Percentiles rank a stretch among this genome's conserved stretches.
These are phyloP conservation scores for Withania somnifera DNA, from an alignment of 305 asterid species.

Conservation along the genomic window DNA sequence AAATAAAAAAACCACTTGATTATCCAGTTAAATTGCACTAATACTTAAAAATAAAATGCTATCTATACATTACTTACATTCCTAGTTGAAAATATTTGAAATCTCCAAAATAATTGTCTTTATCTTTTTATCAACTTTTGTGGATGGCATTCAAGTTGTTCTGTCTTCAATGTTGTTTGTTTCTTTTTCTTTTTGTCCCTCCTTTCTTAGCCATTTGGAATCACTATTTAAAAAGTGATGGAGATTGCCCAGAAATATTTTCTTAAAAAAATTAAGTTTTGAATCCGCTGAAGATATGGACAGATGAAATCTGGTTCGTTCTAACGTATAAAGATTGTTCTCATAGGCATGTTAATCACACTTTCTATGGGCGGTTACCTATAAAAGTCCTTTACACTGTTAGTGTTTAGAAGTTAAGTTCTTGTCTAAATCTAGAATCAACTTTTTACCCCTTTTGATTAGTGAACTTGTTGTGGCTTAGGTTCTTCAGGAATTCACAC, in stretches of 20 bases:
- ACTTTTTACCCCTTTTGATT: background rate
- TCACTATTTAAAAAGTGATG: background rate
- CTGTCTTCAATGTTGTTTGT: background rate
- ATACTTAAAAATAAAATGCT: background rate
- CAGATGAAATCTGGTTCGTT: background rate
- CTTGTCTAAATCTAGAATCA: background rate
- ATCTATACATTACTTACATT: background rate
- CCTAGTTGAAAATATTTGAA: background rate
- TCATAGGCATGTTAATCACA: background rate
- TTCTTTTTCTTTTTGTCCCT: too few relatives aligned
- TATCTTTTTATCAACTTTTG: background rate
- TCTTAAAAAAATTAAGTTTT: too few relatives aligned
- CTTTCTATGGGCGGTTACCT: background rate
- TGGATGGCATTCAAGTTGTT: background rate
- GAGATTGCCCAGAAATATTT: background rate
- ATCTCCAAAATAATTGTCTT: background rate
- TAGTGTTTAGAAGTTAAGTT: background rate
- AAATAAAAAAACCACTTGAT: background rate
- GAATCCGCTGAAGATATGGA: background rate
- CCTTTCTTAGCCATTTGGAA: background rate
- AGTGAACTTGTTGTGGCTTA: conserved; percentile 11
- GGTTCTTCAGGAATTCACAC: conserved; percentile 84
- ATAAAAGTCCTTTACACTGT: background rate
- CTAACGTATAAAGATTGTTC: background rate
- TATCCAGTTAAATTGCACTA: background rate